Evolutionary conservation across 768 basidiomycete genomes (phyloP).

Genomic region (Pholiota microspora): DNA sequence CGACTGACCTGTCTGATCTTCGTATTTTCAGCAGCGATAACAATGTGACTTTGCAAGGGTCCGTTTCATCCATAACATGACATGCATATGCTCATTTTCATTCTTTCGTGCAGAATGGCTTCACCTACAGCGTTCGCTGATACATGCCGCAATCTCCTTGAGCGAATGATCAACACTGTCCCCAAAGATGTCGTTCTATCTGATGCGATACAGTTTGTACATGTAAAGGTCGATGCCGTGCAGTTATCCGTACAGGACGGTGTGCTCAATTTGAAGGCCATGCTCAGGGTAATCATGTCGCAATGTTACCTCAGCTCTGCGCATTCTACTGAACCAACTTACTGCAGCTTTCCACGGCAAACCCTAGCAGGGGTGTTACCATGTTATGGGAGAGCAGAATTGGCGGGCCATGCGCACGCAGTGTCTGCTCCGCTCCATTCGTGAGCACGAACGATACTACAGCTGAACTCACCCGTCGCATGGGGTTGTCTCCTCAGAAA

Average conservation of each 20-base stretch:
- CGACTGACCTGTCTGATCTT: constrained; percentile 36
- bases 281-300: constrained; percentile 1
- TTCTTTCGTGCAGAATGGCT: constrained; percentile 20
- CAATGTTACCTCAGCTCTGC: background rate
- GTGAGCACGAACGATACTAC: background rate
- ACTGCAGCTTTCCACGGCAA: constrained; percentile 3
- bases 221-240: constrained; percentile 20
- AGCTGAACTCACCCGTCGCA: background rate
- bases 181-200: constrained; percentile 37
- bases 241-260: background rate
- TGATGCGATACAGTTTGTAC: constrained; percentile 33
- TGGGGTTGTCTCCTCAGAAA: constrained; percentile 24
- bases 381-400: constrained; percentile 8
- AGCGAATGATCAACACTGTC: constrained; percentile 44
- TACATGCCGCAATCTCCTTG: constrained; percentile 32
- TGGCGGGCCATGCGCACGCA: background rate
- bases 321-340: background rate
- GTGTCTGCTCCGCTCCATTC: constrained; percentile 6
- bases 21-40: constrained; percentile 37
- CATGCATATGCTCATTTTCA: background rate
- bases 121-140: constrained; percentile 26
- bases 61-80: background rate
- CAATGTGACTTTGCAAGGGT: constrained; percentile 41
- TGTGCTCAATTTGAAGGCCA: constrained; percentile 1
- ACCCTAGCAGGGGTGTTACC: constrained; percentile 1